Percentiles rank a stretch among this genome's conserved stretches.
These are phyloP conservation scores for Phytopythium sindhum DNA, from an alignment of 352 stramenopile species.

Conservation along the genomic window DNA sequence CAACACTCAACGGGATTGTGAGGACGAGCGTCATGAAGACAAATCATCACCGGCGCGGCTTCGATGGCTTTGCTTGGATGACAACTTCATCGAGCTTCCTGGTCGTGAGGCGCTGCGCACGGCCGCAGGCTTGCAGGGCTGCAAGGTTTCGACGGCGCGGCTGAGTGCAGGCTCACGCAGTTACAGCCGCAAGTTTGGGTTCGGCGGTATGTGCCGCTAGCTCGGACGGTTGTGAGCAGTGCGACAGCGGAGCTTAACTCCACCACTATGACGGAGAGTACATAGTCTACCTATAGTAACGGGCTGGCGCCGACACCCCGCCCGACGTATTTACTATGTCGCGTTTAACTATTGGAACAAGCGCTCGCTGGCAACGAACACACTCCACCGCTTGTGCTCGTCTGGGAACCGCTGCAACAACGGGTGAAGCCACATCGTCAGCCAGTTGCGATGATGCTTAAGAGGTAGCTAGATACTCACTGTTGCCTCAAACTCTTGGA, in stretches of 20 bases:
- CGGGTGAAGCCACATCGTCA: too few relatives aligned
- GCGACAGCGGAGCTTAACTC: too few relatives aligned
- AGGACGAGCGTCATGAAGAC: not conserved
- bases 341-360: not conserved
- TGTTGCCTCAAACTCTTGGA: too few relatives aligned
- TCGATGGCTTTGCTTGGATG: slow-evolving; percentile 22
- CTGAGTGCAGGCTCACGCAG: slow-evolving; percentile 1
- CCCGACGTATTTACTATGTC: slow-evolving; percentile 1
- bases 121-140: not conserved
- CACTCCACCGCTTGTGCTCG: not conserved
- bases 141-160: not conserved
- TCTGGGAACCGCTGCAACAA: too few relatives aligned
- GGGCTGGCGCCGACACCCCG: not conserved
- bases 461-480: too few relatives aligned
- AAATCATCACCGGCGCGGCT: not conserved
- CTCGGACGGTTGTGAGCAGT: not conserved
- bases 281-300: not conserved
- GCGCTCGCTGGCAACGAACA: not conserved
- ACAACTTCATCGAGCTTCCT: slow-evolving; percentile 30
- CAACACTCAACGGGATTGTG: not conserved
- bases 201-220: not conserved
- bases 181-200: not conserved
- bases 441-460: too few relatives aligned
- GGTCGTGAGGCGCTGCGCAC: slow-evolving; percentile 18
- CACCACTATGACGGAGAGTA: not conserved